A percentile compares a stretch with the other conserved stretches of the same genome.
Conservation (phyloP, 306 rosid species). For the Vigna nakashimae region DNA sequence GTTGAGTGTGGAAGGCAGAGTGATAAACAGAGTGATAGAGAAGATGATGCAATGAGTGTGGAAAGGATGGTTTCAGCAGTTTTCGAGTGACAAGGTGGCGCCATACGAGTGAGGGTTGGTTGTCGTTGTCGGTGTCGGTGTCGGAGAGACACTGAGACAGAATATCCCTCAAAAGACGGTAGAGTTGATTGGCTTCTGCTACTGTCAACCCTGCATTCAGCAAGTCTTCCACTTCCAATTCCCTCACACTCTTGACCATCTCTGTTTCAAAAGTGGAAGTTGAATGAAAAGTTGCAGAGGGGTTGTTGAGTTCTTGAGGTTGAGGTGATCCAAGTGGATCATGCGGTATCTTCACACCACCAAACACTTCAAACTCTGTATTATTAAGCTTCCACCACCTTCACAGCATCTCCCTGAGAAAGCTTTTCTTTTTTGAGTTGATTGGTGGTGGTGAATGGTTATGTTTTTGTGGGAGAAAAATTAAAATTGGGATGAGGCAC, state of each 20-base stretch:
- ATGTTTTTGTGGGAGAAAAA: not conserved
- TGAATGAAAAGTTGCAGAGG: too few relatives aligned
- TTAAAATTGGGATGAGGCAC: not conserved
- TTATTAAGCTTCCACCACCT: too few relatives aligned
- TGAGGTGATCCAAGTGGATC: too few relatives aligned
- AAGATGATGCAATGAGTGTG: slow-evolving; percentile 63
- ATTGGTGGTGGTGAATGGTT: too few relatives aligned
- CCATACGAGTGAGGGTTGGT: slow-evolving; percentile 57
- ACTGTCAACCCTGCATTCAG: slow-evolving; percentile 57
- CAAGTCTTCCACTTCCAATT: slow-evolving; percentile 59
- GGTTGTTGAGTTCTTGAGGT: too few relatives aligned
- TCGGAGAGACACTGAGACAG: slow-evolving; percentile 24
- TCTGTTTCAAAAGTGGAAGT: too few relatives aligned
- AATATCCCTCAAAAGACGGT: slow-evolving; percentile 38
- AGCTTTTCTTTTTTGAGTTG: too few relatives aligned
- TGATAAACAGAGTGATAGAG: slow-evolving; percentile 64
- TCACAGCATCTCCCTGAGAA: too few relatives aligned
- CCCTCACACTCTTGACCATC: slow-evolving; percentile 53
- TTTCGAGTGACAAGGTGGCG: slow-evolving; percentile 60
- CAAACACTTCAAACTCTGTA: too few relatives aligned
- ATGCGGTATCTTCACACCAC: too few relatives aligned
- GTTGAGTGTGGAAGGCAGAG: slow-evolving; percentile 42
- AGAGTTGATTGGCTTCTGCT: slow-evolving; percentile 59
- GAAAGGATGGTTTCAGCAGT: slow-evolving; percentile 65
- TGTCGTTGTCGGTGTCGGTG: not conserved